Evolutionary conservation across 2,329 filamentous ascomycete genomes (phyloP), one percentile per base, ranked within the genome.

Genomic region (Cladorrhinum sp.): DNA sequence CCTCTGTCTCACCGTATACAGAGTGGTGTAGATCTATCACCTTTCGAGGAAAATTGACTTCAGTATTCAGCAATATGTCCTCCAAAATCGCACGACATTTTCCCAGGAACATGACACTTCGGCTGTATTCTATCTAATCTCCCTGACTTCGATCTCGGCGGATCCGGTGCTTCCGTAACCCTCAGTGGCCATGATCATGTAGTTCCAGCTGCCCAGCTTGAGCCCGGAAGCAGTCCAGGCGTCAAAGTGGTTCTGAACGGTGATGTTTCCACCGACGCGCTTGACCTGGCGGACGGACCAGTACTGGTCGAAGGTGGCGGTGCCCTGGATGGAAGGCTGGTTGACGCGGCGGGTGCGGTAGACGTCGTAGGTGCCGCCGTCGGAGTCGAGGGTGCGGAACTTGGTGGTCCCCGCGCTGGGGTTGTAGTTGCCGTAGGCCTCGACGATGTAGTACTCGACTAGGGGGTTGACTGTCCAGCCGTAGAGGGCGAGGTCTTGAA

Each of bases 171-270:
- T 61, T 50, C 58, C 53, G 69, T 82, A 81, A 1, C 79, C 80
- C 69, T 82, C 80, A 3, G 78, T 80, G 4, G 80, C 80, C 24
- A 82, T 70, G 63, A 84, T 82, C 77, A 79, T 76, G 73, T 83
- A 83, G 71, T 83, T 73, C 69, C 77, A 76, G 54, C 65, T 71
- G 9, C 81, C 80, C n/a, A 83, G 66, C 56, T 73, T 74, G 69
- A 81, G 67, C 18, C 80, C 80, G 24, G 68, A 64, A 61, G 72
- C 71, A 14, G 70, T 69, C 82, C 82, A 84, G 18, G 80, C 80
- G 66, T 79, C 74, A 65, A 84, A 82, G 71, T 84, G 82, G 64
- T 78, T 80, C 54, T 69, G 71, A n/a, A 75, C 76, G 16, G 75
- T 81, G 60, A 85, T 77, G 18, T 75, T 79, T 2, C 82, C 82